Base-by-base conservation (phyloP, 805 yeast genomes). In the Zygoascus ofunaensis region DNA sequence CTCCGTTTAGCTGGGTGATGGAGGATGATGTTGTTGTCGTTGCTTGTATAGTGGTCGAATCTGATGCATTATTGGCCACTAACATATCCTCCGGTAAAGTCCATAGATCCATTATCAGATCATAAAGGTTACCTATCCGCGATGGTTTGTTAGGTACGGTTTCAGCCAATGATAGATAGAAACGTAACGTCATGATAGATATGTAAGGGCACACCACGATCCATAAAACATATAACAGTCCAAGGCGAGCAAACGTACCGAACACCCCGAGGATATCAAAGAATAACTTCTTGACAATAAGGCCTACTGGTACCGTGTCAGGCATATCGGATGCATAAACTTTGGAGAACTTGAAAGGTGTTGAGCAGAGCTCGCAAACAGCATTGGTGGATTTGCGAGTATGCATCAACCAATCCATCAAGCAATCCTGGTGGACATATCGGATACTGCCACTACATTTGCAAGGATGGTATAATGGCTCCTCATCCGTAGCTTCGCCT, bases 371-470 rank as follows among this genome's bases (percentile, higher is more conserved):
- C 60, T 90, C 97, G 71, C 97, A 92, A 33, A 74, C 70, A 10
- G 80, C 70, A 28, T 18, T 18, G 14, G 7, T 15, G 7, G 37
- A 15, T n/a, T 18, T 15, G 20, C 10, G 7, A 24, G 41, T 37
- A n/a, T 33, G 36, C n/a, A 5, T 7, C 7, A 12, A 32, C 18
- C 18, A 17, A 14, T 19, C 10, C 17, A 45, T 61, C 42, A 49
- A 58, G 62, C 99, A 92, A 45, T 82, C 94, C 61, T 90, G 94
- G 61, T 92, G 99, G 43, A 92, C 85, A 56, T 80, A 89, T 59
- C 82, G 82, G 60, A 92, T 94, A 12, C 95, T 82, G 1, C 99
- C 99, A 43, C 87, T 72, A 64, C 98, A 92, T 56, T 77, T 80
- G 64, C 99, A 92, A 2, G 98, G 98, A 61, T 84, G 89, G 51